phyloP scores from a whole-genome alignment of 2,329 filamentous ascomycete species.

The Xylariaceae sp. region DNA sequence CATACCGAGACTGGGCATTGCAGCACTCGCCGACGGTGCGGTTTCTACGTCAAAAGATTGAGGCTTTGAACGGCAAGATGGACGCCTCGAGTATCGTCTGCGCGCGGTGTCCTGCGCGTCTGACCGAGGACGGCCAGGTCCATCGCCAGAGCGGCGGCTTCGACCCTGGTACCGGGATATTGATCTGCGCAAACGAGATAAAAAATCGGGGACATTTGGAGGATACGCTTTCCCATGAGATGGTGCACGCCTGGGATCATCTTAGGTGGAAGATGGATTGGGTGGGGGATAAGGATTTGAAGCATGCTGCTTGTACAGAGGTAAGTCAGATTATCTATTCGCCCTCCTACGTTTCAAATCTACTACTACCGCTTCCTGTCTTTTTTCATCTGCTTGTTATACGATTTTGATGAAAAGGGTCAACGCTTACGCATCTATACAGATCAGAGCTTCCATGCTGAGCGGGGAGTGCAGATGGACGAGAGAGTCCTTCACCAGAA shows the following conservation, averaged over 20 bases:
- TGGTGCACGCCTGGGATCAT: slow-evolving; percentile 97
- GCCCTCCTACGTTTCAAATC: not conserved
- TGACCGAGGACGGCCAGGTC: slow-evolving; percentile 64
- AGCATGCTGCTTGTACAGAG: slow-evolving; percentile 94
- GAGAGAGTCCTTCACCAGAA: slow-evolving; percentile 82
- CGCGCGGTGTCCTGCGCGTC: slow-evolving; percentile 71
- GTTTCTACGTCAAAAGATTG: slow-evolving; percentile 85
- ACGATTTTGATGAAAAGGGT: not conserved
- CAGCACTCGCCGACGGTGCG: slow-evolving; percentile 84
- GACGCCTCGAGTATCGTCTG: slow-evolving; percentile 80
- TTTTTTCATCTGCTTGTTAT: not conserved
- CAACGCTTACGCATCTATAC: slow-evolving; percentile 17
- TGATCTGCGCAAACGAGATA: slow-evolving; percentile 93
- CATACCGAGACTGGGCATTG: slow-evolving; percentile 83
- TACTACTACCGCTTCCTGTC: too few species aligned
- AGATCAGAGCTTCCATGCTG: slow-evolving; percentile 92
- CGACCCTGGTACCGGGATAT: slow-evolving; percentile 82
- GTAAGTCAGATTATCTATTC: slow-evolving; percentile 54
- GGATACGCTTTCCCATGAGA: slow-evolving; percentile 94
- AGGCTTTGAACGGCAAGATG: slow-evolving; percentile 77
- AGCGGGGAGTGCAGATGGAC: slow-evolving; percentile 93
- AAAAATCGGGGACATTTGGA: slow-evolving; percentile 81
- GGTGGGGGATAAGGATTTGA: slow-evolving; percentile 71
- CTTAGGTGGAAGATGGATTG: slow-evolving; percentile 90
- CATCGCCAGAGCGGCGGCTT: slow-evolving; percentile 81